Base-by-base conservation (phyloP, 2,329 filamentous ascomycete genomes). In the Plenodomus tracheiphilus region DNA sequence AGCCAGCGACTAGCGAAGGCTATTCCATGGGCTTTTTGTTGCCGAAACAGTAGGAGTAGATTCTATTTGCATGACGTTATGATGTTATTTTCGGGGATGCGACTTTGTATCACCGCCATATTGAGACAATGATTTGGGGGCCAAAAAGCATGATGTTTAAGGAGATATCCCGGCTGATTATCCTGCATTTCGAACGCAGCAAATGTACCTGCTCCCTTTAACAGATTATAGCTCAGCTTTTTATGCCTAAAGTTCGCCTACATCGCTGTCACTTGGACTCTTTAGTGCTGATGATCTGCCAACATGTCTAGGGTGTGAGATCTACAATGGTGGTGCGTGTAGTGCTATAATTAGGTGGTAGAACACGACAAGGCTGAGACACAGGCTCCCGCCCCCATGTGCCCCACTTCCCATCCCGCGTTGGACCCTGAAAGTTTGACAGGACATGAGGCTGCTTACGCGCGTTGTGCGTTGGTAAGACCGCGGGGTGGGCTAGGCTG, bases 1-100 rank as follows among this genome's bases (percentile, higher is more conserved):
- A 64, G 47, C 58, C 59, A 37, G 56, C 49, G 34, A 52, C 58
- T 34, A 56, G 57, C 2, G 61, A 64, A 36, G 59, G 62, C 2
- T 69, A 67, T 32, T 44, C 59, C 8, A 59, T 68, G 58, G 66
- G 66, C 0, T 71, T 69, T 34, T 19, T 63, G 51, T 54, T 68
- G 46, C 66, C 66, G 28, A 66, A 66, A 44, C 44, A 49, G 25
- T 37, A 47, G 2, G 42, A 46, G 17, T 50, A 47, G 25, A 13
- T 30, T 25, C 22, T 19, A n/a, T 15, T 3, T 32, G 39, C 16
- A 32, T 32, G 28, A 32, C 15, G 7, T 39, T 30, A 6, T 41
- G 34, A 36, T 20, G n/a, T 17, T 25, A 38, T 20, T 9, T 15
- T 40, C 19, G n/a, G 41, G 28, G 45, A 32, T 16, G n/a, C n/a